These are phyloP conservation scores for Fusarium piperis DNA, from an alignment of 2,329 filamentous ascomycete genomes.

Conservation along the genomic window DNA sequence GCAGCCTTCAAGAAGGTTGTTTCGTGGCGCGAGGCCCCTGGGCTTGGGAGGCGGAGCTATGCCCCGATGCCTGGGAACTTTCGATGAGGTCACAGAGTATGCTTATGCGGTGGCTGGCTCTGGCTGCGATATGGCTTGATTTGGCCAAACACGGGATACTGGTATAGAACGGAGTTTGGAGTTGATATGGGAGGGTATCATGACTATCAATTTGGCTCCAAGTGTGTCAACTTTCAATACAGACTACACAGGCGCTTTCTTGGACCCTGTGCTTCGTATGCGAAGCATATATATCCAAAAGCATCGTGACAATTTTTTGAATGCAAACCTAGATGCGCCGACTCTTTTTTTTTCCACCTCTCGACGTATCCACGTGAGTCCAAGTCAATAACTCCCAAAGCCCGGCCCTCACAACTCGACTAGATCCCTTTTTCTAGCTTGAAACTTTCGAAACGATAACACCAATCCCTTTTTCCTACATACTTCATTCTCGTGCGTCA, in stretches of 20 bases:
- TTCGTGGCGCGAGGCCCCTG: slow-evolving; percentile 51
- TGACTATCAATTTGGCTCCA: slow-evolving; percentile 4
- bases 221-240: slow-evolving; percentile 1
- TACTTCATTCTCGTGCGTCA: slow-evolving; percentile 22
- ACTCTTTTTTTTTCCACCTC: slow-evolving; percentile 36
- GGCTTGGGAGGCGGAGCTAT: slow-evolving; percentile 46
- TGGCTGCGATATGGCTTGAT: neutral
- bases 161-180: slow-evolving; percentile 15
- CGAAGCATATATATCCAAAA: slow-evolving; percentile 21
- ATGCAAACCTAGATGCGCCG: slow-evolving; percentile 42
- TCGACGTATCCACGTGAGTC: slow-evolving; percentile 30
- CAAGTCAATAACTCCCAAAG: slow-evolving; percentile 39
- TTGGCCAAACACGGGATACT: neutral
- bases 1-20: slow-evolving; percentile 62
- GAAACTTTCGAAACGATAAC: slow-evolving; percentile 15
- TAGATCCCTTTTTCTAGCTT: slow-evolving; percentile 4
- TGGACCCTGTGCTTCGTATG: neutral
- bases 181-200: slow-evolving; percentile 16
- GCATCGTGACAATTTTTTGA: slow-evolving; percentile 37
- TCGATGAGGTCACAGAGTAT: slow-evolving; percentile 16
- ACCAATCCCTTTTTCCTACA: slow-evolving; percentile 2
- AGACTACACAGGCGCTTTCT: neutral
- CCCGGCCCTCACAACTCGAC: slow-evolving; percentile 7
- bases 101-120: neutral
- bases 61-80: slow-evolving; percentile 42